A percentile compares a stretch with the other conserved stretches of the same genome.
Evolutionary conservation across 2,329 filamentous ascomycete species (phyloP).

Genomic region (Rhynchosporium graminicola): DNA sequence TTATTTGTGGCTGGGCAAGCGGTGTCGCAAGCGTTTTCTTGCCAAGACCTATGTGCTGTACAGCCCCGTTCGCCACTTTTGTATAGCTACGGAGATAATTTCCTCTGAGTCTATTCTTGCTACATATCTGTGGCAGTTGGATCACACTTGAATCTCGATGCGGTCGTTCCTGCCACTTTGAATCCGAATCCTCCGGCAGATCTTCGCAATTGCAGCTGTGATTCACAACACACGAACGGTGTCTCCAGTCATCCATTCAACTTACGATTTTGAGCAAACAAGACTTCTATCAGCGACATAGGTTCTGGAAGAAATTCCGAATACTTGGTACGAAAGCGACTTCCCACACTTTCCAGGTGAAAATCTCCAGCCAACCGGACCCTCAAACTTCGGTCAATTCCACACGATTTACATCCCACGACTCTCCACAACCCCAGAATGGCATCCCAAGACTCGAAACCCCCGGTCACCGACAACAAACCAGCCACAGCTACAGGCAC

Average conservation of each 20-base stretch:
- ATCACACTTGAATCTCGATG: background rate
- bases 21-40: slow-evolving; percentile 11
- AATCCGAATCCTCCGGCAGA: background rate
- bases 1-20: slow-evolving; percentile 1
- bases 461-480: background rate
- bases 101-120: background rate
- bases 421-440: background rate
- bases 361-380: background rate
- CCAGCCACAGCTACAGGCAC: background rate
- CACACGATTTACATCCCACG: background rate
- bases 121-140: background rate
- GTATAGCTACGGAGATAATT: background rate
- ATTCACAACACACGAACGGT: background rate
- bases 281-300: background rate
- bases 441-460: background rate
- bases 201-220: background rate
- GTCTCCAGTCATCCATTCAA: background rate
- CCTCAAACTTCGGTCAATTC: background rate
- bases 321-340: background rate
- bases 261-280: background rate
- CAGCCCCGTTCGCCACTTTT: slow-evolving; percentile 11
- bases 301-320: background rate
- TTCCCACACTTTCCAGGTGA: background rate
- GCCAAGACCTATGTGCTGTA: slow-evolving; percentile 10
- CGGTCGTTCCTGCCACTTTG: background rate